Conservation (phyloP, 2,329 filamentous ascomycete genomes). For the Alternaria dauci region DNA sequence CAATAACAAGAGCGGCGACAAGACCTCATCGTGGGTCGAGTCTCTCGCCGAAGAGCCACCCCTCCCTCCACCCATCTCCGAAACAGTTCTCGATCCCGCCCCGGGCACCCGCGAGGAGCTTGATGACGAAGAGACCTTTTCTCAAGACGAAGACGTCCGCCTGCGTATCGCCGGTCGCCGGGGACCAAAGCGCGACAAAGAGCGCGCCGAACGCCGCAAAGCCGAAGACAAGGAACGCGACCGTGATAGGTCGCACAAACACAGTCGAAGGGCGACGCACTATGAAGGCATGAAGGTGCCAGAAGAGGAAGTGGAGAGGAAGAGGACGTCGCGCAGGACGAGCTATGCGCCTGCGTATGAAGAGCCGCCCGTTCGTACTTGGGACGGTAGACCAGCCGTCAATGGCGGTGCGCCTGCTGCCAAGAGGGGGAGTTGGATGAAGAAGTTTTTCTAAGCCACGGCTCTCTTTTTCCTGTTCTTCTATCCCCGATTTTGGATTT, state of each 20-base stretch:
- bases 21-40: slow-evolving; percentile 61
- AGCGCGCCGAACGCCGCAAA: slow-evolving; percentile 39
- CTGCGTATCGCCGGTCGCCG: slow-evolving; percentile 45
- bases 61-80: slow-evolving; percentile 55
- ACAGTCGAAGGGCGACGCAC: slow-evolving; percentile 37
- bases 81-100: slow-evolving; percentile 57
- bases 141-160: slow-evolving; percentile 51
- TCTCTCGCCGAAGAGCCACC: slow-evolving; percentile 57
- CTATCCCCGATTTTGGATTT: background rate
- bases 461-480: background rate
- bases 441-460: slow-evolving; percentile 52
- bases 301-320: slow-evolving; percentile 34
- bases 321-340: slow-evolving; percentile 39
- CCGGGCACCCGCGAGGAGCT: slow-evolving; percentile 36
- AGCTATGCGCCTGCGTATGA: slow-evolving; percentile 45
- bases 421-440: slow-evolving; percentile 58
- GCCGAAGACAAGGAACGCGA: slow-evolving; percentile 39
- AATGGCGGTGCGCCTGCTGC: slow-evolving; percentile 34
- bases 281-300: slow-evolving; percentile 33
- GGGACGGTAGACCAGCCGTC: slow-evolving; percentile 53
- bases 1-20: slow-evolving; percentile 53
- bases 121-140: slow-evolving; percentile 47
- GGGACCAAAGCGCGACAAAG: slow-evolving; percentile 42
- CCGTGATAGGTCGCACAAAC: slow-evolving; percentile 37
- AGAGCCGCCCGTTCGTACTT: slow-evolving; percentile 47